These are phyloP conservation scores for Pyrenophora seminiperda DNA, from an alignment of 2,329 filamentous ascomycete species.

Conservation along the genomic window DNA sequence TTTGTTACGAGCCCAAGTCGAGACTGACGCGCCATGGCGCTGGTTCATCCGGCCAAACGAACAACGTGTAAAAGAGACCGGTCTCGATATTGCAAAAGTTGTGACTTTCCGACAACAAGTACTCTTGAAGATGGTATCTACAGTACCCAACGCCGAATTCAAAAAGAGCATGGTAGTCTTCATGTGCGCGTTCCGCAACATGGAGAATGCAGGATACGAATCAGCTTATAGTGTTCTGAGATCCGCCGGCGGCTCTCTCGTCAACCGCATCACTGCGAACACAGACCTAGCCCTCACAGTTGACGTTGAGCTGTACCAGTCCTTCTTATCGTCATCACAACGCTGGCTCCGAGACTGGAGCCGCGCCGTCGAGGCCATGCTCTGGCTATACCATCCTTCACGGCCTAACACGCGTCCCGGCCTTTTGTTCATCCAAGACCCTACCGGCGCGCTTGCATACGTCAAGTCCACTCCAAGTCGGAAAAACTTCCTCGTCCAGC, in stretches of 20 bases:
- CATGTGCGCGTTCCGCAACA: conserved; percentile 29
- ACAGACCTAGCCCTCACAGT: conserved; percentile 9
- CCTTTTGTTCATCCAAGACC: conserved; percentile 32
- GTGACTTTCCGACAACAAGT: conserved; percentile 28
- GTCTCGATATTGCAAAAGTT: conserved; percentile 16
- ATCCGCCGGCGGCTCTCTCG: conserved; percentile 31
- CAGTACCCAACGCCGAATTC: conserved; percentile 17
- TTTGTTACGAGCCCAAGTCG: conserved; percentile 30
- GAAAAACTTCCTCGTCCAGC: conserved; percentile 34
- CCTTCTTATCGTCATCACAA: conserved; percentile 28
- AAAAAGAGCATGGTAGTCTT: conserved; percentile 31
- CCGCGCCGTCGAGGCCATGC: conserved; percentile 31
- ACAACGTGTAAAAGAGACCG: conserved; percentile 25
- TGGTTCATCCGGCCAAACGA: conserved; percentile 34
- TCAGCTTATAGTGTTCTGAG: conserved; percentile 20
- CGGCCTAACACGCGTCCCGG: conserved; percentile 24
- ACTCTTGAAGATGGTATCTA: conserved; percentile 31
- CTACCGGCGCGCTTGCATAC: conserved; percentile 22
- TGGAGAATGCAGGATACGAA: conserved; percentile 15
- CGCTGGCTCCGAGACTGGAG: conserved; percentile 33
- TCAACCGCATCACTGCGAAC: conserved; percentile 31
- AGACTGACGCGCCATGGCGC: conserved; percentile 33
- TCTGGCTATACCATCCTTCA: conserved; percentile 41
- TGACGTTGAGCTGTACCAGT: conserved; percentile 28
- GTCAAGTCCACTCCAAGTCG: conserved; percentile 15